Conservation (phyloP, 2,329 filamentous ascomycete species). For the Rutstroemia sp. region DNA sequence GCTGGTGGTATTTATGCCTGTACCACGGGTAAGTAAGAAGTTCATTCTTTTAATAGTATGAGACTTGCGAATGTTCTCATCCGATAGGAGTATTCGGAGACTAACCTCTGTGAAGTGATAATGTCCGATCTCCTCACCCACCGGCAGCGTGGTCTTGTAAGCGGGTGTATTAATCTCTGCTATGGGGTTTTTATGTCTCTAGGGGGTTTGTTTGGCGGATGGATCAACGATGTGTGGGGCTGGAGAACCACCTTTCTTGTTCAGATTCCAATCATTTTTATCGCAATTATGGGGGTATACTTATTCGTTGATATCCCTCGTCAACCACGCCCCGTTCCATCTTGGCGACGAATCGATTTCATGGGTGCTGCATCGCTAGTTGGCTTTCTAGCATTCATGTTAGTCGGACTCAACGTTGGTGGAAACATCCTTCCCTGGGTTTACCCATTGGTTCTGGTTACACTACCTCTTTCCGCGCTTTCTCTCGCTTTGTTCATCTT, state of each 20-base stretch:
- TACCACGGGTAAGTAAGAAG: background rate
- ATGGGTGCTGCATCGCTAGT: slow-evolving; percentile 59
- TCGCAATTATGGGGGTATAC: slow-evolving; percentile 55
- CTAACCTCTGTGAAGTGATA: slow-evolving; percentile 59
- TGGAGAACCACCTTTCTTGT: slow-evolving; percentile 69
- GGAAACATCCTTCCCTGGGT: slow-evolving; percentile 53
- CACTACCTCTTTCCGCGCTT: slow-evolving; percentile 24
- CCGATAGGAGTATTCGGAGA: no score
- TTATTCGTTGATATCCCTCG: slow-evolving; percentile 51
- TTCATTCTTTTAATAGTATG: background rate
- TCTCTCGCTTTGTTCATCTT: slow-evolving; percentile 45
- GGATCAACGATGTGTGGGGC: slow-evolving; percentile 61
- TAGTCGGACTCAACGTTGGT: slow-evolving; percentile 57
- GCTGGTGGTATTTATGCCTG: slow-evolving; percentile 34
- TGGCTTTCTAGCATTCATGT: slow-evolving; percentile 60
- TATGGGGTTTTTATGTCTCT: slow-evolving; percentile 57
- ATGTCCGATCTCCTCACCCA: slow-evolving; percentile 65
- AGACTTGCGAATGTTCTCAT: no score
- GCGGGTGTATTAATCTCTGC: slow-evolving; percentile 62
- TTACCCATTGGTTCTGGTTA: slow-evolving; percentile 45
- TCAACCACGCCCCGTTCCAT: slow-evolving; percentile 12
- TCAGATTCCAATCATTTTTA: slow-evolving; percentile 59
- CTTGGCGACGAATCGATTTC: slow-evolving; percentile 58
- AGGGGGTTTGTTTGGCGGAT: slow-evolving; percentile 61
- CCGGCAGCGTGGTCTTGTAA: slow-evolving; percentile 61